Conservation (phyloP, 2,329 filamentous ascomycete species). For the Sclerotinia glacialis region DNA sequence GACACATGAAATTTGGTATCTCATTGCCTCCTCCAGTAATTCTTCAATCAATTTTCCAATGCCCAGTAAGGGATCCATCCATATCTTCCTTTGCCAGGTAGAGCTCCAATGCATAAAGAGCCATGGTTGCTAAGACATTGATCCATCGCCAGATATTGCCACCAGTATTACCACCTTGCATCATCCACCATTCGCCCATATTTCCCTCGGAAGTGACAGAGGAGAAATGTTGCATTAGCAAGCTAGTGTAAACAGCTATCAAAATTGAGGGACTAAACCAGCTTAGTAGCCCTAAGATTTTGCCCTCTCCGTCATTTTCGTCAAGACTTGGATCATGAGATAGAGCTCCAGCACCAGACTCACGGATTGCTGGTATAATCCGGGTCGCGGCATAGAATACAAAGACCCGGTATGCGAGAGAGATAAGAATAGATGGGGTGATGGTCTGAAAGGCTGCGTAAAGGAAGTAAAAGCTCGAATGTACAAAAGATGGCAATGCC, state of each 20-base stretch:
- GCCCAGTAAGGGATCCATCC: slow-evolving; percentile 67
- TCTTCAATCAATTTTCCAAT: slow-evolving; percentile 89
- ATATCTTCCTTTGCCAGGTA: slow-evolving; percentile 81
- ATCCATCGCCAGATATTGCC: slow-evolving; percentile 92
- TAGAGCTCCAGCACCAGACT: slow-evolving; percentile 77
- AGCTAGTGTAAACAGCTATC: slow-evolving; percentile 92
- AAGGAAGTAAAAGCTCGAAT: slow-evolving; percentile 80
- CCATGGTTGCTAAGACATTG: slow-evolving; percentile 86
- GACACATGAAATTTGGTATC: slow-evolving; percentile 20
- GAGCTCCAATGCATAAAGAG: slow-evolving; percentile 83
- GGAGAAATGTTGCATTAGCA: slow-evolving; percentile 93
- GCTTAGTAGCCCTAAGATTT: slow-evolving; percentile 76
- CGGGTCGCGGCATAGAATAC: slow-evolving; percentile 94
- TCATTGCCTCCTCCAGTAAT: slow-evolving; percentile 9
- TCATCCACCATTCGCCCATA: slow-evolving; percentile 76
- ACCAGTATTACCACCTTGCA: slow-evolving; percentile 75
- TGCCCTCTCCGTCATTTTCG: slow-evolving; percentile 78
- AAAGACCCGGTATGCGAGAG: slow-evolving; percentile 86
- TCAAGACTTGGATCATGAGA: slow-evolving; percentile 83
- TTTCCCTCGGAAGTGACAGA: slow-evolving; percentile 62
- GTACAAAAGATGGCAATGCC: slow-evolving; percentile 76
- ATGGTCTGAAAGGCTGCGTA: slow-evolving; percentile 92
- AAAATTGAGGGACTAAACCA: slow-evolving; percentile 95
- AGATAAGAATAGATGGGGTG: slow-evolving; percentile 93
- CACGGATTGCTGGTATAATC: slow-evolving; percentile 90